Evolutionary conservation across 495 filamentous ascomycete species (phyloP), one percentile per base, ranked within the genome.

Genomic region (Penicillium robsamsonii): DNA sequence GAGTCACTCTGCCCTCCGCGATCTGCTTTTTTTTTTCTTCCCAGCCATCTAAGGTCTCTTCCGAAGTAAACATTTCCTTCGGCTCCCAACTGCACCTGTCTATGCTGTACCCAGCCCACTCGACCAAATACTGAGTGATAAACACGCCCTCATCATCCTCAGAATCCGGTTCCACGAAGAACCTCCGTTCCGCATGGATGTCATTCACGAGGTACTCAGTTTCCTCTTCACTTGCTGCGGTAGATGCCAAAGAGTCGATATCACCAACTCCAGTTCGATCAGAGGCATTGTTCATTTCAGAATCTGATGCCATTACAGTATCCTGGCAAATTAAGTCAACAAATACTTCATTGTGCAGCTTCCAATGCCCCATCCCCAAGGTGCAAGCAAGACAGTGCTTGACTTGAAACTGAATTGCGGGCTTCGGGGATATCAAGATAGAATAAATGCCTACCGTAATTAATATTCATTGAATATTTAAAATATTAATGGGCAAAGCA

Each of bases 71-170:
- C 44, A 77, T 69, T 0, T 77, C 65, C n/a, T 63, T 63, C 0
- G 86, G 82, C 57, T 90, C 87, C 88, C 87, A 92, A 3, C 80
- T 84, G 48, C 79, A 71, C 43, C 83, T 62, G 9, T 82, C 60
- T 10, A 83, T 50, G 2, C 73, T 67, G 53, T 88, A 91, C 17
- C 73, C 79, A 24, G 75, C 75, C 88, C 88, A 92, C 53, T 79
- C 75, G 24, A 90, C 79, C 4, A 91, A 74, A 61, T 85, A 91
- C 54, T 59, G 71, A 30, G 67, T 62, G 15, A 42, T 17, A 15
- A 29, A 30, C 24, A 40, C 38, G 11, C 24, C 50, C 20, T 52
- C 37, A 1, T 52, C 50, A n/a, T 49, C 31, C 22, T 49, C 46
- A 5, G 46, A 49, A 18, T 37, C 46, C 11, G 46, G 46, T 18